Percentiles rank a stretch among this genome's conserved stretches.
Evolutionary conservation across 139 green algal genomes (phyloP).

Genomic region (Axilococcus clingmanii): DNA sequence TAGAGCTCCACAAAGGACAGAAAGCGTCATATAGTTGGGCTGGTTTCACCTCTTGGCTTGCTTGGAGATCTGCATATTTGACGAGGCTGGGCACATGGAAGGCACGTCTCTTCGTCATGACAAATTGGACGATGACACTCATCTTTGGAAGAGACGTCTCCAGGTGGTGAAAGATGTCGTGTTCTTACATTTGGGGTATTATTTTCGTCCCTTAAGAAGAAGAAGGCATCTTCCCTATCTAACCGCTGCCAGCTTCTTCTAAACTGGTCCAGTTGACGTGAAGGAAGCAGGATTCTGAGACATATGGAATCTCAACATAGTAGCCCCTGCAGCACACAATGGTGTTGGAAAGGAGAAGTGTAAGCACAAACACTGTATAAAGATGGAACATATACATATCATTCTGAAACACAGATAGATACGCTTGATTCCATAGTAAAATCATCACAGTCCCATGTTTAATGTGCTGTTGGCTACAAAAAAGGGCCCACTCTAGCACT

Average conservation of each 20-base stretch:
- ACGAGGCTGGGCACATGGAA: constrained; percentile 54
- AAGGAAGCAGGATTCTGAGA: constrained; percentile 63
- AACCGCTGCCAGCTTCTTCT: neutral
- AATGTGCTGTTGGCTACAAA: too few relatives aligned
- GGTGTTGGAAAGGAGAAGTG: constrained; percentile 12
- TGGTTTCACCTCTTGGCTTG: constrained; percentile 52
- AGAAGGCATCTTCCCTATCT: neutral
- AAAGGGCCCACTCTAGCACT: too few relatives aligned
- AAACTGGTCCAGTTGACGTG: constrained; percentile 53
- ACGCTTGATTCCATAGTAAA: too few relatives aligned
- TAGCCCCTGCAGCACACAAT: too few relatives aligned
- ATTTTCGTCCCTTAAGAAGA: neutral
- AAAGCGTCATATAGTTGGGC: constrained; percentile 3
- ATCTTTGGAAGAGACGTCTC: constrained; percentile 33
- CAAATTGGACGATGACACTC: constrained; percentile 50
- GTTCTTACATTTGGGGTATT: neutral
- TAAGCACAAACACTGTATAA: constrained; percentile 1
- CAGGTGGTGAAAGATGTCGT: neutral
- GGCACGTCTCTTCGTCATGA: constrained; percentile 40
- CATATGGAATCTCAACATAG: constrained; percentile 57
- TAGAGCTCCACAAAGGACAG: neutral
- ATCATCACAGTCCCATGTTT: too few relatives aligned
- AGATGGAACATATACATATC: too few relatives aligned
- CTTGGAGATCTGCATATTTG: constrained; percentile 71
- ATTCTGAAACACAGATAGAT: too few relatives aligned